Evolutionary conservation across 1,284 basidiomycete genomes (phyloP), one percentile per base, ranked within the genome.

Genomic region (Microbotryum intermedium): DNA sequence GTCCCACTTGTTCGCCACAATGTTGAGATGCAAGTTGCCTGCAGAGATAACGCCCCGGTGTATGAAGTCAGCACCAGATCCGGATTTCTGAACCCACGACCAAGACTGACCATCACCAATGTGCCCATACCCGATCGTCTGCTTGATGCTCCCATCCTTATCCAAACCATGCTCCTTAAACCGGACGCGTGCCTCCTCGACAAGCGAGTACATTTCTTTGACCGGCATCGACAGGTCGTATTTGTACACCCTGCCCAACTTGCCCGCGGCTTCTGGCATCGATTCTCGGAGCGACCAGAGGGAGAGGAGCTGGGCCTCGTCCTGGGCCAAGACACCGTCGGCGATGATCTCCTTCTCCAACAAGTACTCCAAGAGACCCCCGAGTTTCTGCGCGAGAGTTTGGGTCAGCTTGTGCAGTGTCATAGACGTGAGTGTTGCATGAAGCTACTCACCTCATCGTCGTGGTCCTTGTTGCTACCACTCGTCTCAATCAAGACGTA

Each of bases 171-270:
- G 83, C 43, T 84, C 82, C 42, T 80, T 76, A 50, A 97, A 78
- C 56, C 84, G 85, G 59, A 85, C 82, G 59, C 88, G 79, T 54
- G 93, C 86, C 47, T 81, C 78, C 70, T 94, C 87, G 25, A 97
- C 90, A 11, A 97, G 83, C 29, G 83, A 82, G 77, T 97, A 87
- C 82, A 98, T 98, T 69, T 85, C 82, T 23, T 83, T 80, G 5
- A 95, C 80, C 3, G 94, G 94, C 39, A 98, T 84, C 21, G 90
- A 93, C 46, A 99, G 82, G 72, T 98, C 95, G 75, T 98, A 98
- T 78, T 99, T 99, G 80, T 95, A 98, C 20, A 88, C 86, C 69
- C 90, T 90, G 50, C 95, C 95, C 73, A 90, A 86, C 75, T 97
- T 97, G 28, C 88, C 89, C 3, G 90, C 83, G 1, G 93, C 88